phyloP scores from a whole-genome alignment of 1,284 basidiomycete genomes.

The Ganoderma resinaceum region DNA sequence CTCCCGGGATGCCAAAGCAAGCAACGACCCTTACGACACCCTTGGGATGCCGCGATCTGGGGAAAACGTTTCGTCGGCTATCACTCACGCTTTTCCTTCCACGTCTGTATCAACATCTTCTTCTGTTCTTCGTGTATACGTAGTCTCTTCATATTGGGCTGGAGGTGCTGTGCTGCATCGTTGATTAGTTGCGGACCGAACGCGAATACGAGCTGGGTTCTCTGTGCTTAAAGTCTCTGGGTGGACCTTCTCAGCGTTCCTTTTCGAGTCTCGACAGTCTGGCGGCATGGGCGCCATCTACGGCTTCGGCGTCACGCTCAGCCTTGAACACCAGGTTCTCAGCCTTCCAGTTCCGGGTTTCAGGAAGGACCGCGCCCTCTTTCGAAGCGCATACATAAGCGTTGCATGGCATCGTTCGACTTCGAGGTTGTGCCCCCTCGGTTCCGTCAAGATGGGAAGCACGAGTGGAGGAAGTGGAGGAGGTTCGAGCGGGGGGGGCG shows the following conservation, averaged over 20 bases:
- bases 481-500: too few species aligned
- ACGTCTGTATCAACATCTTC: neutral
- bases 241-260: neutral
- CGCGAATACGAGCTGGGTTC: slow-evolving; percentile 1
- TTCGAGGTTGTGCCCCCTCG: too few species aligned
- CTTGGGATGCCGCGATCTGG: neutral
- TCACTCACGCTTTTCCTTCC: neutral
- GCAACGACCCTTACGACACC: neutral
- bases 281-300: too few species aligned
- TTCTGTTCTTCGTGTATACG: neutral
- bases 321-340: too few species aligned
- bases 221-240: neutral
- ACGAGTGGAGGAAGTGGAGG: too few species aligned
- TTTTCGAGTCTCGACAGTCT: neutral
- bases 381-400: too few species aligned
- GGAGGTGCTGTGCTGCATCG: neutral
- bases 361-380: too few species aligned
- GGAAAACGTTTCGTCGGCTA: neutral
- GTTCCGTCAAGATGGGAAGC: too few species aligned
- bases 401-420: too few species aligned
- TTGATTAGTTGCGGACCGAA: neutral
- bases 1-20: neutral
- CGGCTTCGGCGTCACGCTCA: too few species aligned
- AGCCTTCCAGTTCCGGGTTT: neutral
- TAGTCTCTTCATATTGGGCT: neutral